Percentiles rank a stretch among this genome's conserved stretches.
Evolutionary conservation across 2,329 filamentous ascomycete genomes (phyloP).

Genomic region (Fusarium tricinctum): DNA sequence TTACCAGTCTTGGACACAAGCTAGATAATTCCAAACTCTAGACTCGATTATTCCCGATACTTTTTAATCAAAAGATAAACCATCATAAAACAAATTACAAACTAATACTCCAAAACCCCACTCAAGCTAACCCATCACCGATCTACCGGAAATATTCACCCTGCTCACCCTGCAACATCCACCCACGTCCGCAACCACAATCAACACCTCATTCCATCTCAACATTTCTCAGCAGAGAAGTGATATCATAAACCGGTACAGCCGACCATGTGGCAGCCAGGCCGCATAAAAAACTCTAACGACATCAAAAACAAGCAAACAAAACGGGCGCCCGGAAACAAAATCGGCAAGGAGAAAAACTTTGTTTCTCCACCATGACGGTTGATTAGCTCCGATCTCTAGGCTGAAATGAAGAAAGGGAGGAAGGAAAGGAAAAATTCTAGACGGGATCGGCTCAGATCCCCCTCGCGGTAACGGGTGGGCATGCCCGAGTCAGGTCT

Average conservation of each 20-base stretch:
- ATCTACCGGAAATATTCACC: constrained; percentile 8
- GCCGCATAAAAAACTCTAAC: not conserved
- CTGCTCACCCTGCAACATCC: constrained; percentile 6
- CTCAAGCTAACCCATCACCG: not conserved
- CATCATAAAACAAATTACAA: no score
- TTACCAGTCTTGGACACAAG: not conserved
- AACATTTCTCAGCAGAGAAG: not conserved
- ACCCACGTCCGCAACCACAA: not conserved
- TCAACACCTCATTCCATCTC: not conserved
- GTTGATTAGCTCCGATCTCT: not conserved
- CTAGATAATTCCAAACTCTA: not conserved
- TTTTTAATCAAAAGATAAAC: not conserved
- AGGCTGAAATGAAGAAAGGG: not conserved
- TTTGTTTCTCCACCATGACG: constrained; percentile 1
- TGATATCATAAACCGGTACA: constrained; percentile 4
- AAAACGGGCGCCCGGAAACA: not conserved
- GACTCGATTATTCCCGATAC: not conserved
- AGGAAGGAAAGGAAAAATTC: constrained; percentile 12
- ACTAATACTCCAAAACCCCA: not conserved
- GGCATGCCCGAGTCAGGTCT: constrained; percentile 17
- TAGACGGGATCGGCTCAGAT: constrained; percentile 3
- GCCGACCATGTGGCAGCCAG: constrained; percentile 22
- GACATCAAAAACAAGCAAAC: not conserved
- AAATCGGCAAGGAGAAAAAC: not conserved
- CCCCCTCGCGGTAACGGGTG: constrained; percentile 16